These are phyloP conservation scores for Metschnikowia kofuensis DNA, from an alignment of 805 yeast genomes.

Conservation along the genomic window DNA sequence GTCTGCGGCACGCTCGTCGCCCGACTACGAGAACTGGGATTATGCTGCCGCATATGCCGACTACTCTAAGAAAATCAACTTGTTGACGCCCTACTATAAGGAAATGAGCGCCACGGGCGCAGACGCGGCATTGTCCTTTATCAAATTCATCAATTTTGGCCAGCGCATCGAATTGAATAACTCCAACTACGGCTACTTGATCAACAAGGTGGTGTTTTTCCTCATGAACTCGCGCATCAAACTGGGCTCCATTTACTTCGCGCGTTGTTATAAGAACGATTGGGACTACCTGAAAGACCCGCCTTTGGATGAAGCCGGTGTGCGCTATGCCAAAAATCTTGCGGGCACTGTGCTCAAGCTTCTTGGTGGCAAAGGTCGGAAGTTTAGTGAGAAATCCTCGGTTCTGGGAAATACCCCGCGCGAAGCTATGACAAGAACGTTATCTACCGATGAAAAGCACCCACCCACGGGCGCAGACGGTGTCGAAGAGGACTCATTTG, in stretches of 20 bases:
- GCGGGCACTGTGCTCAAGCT: slow-evolving; percentile 51
- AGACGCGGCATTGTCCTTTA: slow-evolving; percentile 54
- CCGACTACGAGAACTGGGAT: slow-evolving; percentile 81
- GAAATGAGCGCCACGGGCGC: slow-evolving; percentile 56
- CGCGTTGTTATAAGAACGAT: slow-evolving; percentile 65
- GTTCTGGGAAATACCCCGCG: neutral
- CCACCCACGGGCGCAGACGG: slow-evolving; percentile 55
- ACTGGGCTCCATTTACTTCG: slow-evolving; percentile 88
- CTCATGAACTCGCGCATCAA: slow-evolving; percentile 88
- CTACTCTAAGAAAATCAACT: slow-evolving; percentile 67
- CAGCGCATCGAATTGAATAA: slow-evolving; percentile 76
- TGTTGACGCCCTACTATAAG: slow-evolving; percentile 68
- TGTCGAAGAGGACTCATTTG: slow-evolving; percentile 56
- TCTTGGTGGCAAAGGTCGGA: slow-evolving; percentile 34
- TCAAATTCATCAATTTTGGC: slow-evolving; percentile 89
- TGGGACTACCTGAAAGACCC: slow-evolving; percentile 73
- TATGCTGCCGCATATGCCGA: slow-evolving; percentile 71
- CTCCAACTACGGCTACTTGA: slow-evolving; percentile 82
- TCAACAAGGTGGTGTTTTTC: slow-evolving; percentile 87
- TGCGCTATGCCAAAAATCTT: slow-evolving; percentile 61
- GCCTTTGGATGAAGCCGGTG: slow-evolving; percentile 72
- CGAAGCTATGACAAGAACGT: slow-evolving; percentile 10
- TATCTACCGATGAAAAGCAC: slow-evolving; percentile 38
- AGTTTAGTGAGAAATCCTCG: slow-evolving; percentile 15
- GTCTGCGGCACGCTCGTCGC: slow-evolving; percentile 79